Evolutionary conservation across 345 rosid species (phyloP).

Genomic region (Balakata baccata): DNA sequence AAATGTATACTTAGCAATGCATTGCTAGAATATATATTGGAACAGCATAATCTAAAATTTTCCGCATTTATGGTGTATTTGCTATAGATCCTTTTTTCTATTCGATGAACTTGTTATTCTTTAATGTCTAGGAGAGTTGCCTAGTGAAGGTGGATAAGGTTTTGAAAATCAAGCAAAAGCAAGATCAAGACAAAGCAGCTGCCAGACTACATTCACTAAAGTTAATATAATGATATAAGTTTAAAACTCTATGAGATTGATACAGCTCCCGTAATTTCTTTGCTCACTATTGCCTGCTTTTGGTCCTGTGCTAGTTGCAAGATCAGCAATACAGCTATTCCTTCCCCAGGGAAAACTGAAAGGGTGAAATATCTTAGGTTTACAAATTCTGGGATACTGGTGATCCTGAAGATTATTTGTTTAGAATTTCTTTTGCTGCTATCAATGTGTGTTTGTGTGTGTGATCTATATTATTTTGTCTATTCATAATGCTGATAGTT

Average conservation of each 20-base stretch:
- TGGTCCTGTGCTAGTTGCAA: constrained; percentile 35
- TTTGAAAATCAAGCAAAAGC: constrained; percentile 67
- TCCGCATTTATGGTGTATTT: background rate
- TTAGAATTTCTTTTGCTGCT: background rate
- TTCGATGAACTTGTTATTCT: constrained; percentile 8
- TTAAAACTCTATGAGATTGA: background rate
- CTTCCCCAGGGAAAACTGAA: constrained; percentile 39
- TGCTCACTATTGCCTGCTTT: constrained; percentile 13
- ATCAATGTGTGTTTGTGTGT: background rate
- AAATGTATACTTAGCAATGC: background rate
- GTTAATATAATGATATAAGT: constrained; percentile 36
- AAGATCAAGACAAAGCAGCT: constrained; percentile 67
- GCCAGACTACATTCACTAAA: constrained; percentile 64
- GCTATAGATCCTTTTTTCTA: background rate
- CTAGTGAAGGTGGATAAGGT: constrained; percentile 55
- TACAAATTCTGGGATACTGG: constrained; percentile 47
- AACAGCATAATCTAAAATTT: background rate
- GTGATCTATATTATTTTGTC: background rate
- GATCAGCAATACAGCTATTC: constrained; percentile 25
- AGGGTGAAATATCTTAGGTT: constrained; percentile 55
- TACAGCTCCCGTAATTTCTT: background rate
- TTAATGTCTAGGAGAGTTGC: constrained; percentile 43
- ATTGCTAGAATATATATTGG: background rate
- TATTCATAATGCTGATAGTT: background rate
- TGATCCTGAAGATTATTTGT: constrained; percentile 6